Conservation (phyloP, 176 grass and related monocot species). For the Aegilops tauschii region DNA sequence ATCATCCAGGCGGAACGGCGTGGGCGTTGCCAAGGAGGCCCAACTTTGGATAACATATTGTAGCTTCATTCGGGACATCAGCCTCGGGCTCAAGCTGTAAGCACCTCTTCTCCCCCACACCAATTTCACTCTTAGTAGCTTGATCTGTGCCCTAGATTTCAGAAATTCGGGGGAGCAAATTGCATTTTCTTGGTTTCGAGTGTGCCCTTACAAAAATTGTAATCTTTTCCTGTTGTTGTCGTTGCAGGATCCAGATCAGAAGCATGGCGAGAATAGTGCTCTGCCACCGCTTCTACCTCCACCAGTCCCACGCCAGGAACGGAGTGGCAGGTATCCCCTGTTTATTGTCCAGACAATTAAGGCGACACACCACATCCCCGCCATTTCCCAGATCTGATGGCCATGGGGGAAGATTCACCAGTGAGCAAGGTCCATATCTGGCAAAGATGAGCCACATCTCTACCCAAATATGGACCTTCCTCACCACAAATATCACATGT, state of each 20-base stretch:
- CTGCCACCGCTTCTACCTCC: constrained; percentile 73
- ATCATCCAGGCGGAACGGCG: constrained; percentile 57
- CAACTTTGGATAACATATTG: constrained; percentile 59
- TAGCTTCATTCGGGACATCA: constrained; percentile 58
- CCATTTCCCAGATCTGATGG: too few species aligned
- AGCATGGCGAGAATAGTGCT: constrained; percentile 47
- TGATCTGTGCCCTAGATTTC: not conserved
- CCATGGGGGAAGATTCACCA: not conserved
- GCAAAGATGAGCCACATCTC: too few species aligned
- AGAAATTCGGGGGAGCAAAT: not conserved
- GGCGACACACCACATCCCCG: not conserved
- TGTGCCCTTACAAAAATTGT: not conserved
- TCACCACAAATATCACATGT: not conserved
- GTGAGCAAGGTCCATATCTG: not conserved
- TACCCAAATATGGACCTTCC: not conserved
- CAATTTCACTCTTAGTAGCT: not conserved
- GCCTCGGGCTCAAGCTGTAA: constrained; percentile 32
- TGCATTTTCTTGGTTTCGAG: not conserved
- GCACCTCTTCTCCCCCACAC: not conserved
- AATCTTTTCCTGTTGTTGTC: not conserved
- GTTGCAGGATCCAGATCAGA: constrained; percentile 55
- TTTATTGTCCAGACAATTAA: not conserved
- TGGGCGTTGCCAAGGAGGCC: constrained; percentile 48
- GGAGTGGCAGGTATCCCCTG: constrained; percentile 30
- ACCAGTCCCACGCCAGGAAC: constrained; percentile 56